These are phyloP conservation scores for Erigeron canadensis DNA, from an alignment of 129 eudicot genomes.

Conservation along the genomic window DNA sequence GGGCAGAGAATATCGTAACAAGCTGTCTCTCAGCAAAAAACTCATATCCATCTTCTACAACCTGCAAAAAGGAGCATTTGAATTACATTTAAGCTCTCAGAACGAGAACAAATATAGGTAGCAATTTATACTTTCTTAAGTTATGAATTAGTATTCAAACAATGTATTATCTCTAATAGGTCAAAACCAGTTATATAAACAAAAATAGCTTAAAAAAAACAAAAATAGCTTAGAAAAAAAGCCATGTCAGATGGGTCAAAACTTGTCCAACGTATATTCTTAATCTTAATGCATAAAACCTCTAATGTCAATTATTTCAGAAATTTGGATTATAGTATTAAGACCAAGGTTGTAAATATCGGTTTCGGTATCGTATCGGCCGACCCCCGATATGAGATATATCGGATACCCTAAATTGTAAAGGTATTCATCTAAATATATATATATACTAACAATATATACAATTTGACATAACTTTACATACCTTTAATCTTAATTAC, in stretches of 20 bases:
- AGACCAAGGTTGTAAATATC: no score
- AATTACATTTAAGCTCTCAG: not conserved
- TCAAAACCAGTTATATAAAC: not conserved
- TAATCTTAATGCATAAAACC: not conserved
- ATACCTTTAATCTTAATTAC: no score
- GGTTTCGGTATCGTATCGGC: no score
- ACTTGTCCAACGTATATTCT: not conserved
- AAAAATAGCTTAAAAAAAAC: not conserved
- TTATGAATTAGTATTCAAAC: not conserved
- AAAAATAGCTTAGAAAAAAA: not conserved
- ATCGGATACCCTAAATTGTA: no score
- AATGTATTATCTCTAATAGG: not conserved
- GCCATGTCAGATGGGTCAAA: not conserved
- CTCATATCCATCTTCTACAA: conserved; percentile 86
- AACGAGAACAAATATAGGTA: not conserved
- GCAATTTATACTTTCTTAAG: not conserved
- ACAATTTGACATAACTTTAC: no score
- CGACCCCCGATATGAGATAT: no score
- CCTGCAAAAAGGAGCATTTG: conserved; percentile 36
- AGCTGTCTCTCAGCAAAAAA: conserved; percentile 82
- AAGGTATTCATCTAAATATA: no score
- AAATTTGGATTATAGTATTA: no score
- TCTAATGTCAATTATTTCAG: no score
- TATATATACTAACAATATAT: no score
- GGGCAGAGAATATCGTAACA: conserved; percentile 78